A percentile compares a stretch with the other conserved stretches of the same genome.
phyloP scores from a whole-genome alignment of 1,139 yeast species.

The Nakaseomyces sp. region DNA sequence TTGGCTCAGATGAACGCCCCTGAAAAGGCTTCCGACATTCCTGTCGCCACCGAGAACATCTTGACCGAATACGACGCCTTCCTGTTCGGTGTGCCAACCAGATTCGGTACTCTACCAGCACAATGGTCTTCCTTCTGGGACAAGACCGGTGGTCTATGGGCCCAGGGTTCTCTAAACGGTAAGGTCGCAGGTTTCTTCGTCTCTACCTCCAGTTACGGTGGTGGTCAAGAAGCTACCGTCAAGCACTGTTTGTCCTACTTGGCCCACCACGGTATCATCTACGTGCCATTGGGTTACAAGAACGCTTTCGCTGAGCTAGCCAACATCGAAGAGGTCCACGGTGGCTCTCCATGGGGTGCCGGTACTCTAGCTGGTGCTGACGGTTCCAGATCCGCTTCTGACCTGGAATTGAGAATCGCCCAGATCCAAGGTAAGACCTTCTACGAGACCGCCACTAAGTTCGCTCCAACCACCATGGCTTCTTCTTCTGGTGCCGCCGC shows the following conservation, averaged over 20 bases:
- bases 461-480: conserved; percentile 5
- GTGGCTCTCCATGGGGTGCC: conserved; percentile 72
- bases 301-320: conserved; percentile 43
- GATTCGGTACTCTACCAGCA: conserved; percentile 54
- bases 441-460: conserved; percentile 36
- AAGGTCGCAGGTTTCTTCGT: conserved; percentile 52
- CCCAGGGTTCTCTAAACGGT: conserved; percentile 45
- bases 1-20: conserved; percentile 59
- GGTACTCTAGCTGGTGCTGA: conserved; percentile 58
- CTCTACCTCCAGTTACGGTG: conserved; percentile 53
- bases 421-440: conserved; percentile 55
- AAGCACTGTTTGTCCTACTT: conserved; percentile 43
- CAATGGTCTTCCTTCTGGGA: conserved; percentile 62
- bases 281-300: conserved; percentile 53
- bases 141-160: conserved; percentile 55
- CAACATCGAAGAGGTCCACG: conserved; percentile 53
- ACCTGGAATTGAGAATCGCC: conserved; percentile 53
- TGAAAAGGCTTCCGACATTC: conserved; percentile 43
- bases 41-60: conserved; percentile 43
- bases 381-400: conserved; percentile 56
- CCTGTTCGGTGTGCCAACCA: conserved; percentile 56
- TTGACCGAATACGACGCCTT: conserved; percentile 49
- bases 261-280: conserved; percentile 55
- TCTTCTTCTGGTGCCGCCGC: conserved; percentile 9
- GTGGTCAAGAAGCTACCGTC: conserved; percentile 56